These are phyloP conservation scores for Cladophialophora immunda DNA, from an alignment of 2,329 filamentous ascomycete species.

Conservation along the genomic window DNA sequence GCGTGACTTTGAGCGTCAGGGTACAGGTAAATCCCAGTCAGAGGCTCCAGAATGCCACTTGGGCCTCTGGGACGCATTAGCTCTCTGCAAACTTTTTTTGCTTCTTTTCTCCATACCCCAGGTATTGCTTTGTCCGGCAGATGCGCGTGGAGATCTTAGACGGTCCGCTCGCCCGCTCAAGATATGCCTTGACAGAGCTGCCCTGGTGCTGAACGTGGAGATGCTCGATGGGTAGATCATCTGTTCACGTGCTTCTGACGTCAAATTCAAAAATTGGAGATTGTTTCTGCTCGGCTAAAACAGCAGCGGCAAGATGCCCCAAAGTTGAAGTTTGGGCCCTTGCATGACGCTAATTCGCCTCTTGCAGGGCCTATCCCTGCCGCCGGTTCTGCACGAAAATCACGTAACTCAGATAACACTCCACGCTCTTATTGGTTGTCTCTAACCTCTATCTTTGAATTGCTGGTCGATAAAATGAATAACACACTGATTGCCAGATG, in stretches of 20 bases:
- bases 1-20: no score
- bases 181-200: neutral
- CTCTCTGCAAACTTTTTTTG: no score
- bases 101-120: neutral
- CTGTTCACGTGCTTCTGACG: constrained; percentile 11
- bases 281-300: neutral
- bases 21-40: no score
- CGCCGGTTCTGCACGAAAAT: neutral
- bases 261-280: no score
- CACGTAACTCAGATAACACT: constrained; percentile 25
- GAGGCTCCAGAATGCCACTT: neutral
- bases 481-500: constrained; percentile 6
- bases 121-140: neutral
- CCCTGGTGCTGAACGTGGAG: no score
- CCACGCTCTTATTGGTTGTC: constrained; percentile 24
- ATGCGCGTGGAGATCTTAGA: neutral
- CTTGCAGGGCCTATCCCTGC: neutral
- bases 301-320: no score
- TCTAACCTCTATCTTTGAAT: constrained; percentile 19
- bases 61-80: no score
- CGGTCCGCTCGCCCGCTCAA: neutral
- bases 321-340: neutral
- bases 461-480: constrained; percentile 31
- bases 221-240: no score
- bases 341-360: neutral